Evolutionary conservation across 345 rosid species (phyloP), one percentile per base, ranked within the genome.

Genomic region (Gossypium ekmanianum): DNA sequence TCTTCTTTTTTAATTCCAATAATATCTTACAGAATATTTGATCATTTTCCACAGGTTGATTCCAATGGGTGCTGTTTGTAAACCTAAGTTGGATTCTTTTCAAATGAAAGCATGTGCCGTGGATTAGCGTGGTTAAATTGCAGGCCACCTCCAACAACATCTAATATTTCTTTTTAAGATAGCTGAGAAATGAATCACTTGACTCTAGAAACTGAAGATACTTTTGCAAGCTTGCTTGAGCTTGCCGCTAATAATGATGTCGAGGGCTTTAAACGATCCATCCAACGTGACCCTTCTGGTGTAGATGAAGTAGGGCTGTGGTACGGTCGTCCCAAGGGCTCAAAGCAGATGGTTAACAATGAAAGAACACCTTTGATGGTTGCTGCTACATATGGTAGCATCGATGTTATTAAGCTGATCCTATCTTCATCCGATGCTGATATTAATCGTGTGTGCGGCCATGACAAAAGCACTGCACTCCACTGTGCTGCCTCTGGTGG

Each of bases 401-500:
- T 89, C 11, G 98, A 90, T 72, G 91, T 91, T 41, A 85, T 92
- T 29, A 92, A 82, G 71, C 76, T 90, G 69, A 90, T 94, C 73
- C 86, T 94, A 26, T 87, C 92, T 41, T 75, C 81, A 76, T 88
- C 94, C 0, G 92, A 82, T 78, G 93, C 89, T 55, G 92, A 92
- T 84, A 91, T 94, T 55, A 94, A 92, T 81, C 86, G 85, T 0
- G 58, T 85, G 57, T 92, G 92, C 9, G 91, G 98, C 27, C 73
- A 71, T 44, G 98, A 92, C 52, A 82, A 81, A 79, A 88, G 88
- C 81, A 92, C 98, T 1, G 96, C 98, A 43, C 89, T 92, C 73
- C 98, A 94, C 77, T 94, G 98, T 84, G 98, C 97, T 81, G 94
- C 96, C 8, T 88, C 97, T 0, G 97, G 98, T 39, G 98, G 98